These are phyloP conservation scores for Allium fistulosum DNA, from an alignment of 106 monocot genomes.

Conservation along the genomic window DNA sequence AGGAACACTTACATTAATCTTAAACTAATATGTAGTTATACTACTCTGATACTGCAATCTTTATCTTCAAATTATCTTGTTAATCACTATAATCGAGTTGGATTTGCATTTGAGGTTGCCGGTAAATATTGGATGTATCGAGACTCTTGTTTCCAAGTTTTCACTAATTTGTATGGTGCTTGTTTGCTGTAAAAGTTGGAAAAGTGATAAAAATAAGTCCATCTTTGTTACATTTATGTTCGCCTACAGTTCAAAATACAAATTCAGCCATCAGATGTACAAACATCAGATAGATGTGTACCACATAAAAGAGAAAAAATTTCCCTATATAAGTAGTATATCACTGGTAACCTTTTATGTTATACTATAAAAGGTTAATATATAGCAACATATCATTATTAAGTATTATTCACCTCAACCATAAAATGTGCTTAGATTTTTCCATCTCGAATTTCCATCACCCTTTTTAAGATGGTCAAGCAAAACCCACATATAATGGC, in stretches of 20 bases:
- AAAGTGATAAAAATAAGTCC: constrained; percentile 90
- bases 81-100: constrained; percentile 24
- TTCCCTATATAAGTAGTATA: too few relatives aligned
- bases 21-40: background rate
- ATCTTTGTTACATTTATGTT: constrained; percentile 70
- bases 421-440: constrained; percentile 86
- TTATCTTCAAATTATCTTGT: background rate
- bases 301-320: too few relatives aligned
- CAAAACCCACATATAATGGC: constrained; percentile 86
- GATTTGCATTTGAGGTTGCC: constrained; percentile 31
- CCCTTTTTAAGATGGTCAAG: constrained; percentile 79
- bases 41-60: too few relatives aligned
- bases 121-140: constrained; percentile 24
- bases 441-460: constrained; percentile 67
- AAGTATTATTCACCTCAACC: constrained; percentile 63
- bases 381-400: background rate
- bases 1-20: background rate
- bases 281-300: background rate
- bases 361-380: too few relatives aligned
- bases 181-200: constrained; percentile 75
- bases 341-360: too few relatives aligned
- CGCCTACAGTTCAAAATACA: constrained; percentile 35
- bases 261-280: constrained; percentile 1
- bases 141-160: constrained; percentile 12
- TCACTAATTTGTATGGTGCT: constrained; percentile 19